Evolutionary conservation across 2,329 filamentous ascomycete species (phyloP), one percentile per base, ranked within the genome.

Genomic region (Colletotrichum gigasporum): DNA sequence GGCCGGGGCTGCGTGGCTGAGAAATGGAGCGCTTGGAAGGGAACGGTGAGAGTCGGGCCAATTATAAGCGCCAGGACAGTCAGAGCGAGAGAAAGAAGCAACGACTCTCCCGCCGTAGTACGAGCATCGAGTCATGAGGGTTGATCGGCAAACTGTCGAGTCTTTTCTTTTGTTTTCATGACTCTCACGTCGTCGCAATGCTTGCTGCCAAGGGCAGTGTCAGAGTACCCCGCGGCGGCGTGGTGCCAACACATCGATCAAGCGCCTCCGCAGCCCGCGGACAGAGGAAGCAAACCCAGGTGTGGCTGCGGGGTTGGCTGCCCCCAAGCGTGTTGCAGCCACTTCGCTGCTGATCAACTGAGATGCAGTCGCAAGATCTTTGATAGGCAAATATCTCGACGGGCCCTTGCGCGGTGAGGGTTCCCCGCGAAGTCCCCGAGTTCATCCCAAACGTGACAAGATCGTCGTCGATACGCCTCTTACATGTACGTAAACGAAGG

Each of bases 241-340:
- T 24, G 44, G n/a, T 47, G 63, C 58, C 59, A 63, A 34, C 51
- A 44, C 45, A 65, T 48, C 34, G 26, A 52, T 53, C 52, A 58
- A 39, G 18, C 12, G 12, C 26, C 54, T 34, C 41, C n/a, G 4
- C 8, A 26, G 24, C 16, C 26, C 6, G 26, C 12, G 14, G 8
- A 30, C n/a, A 16, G 20, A n/a, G 18, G 37, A 50, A 35, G 18
- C 2, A 14, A 12, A 16, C 11, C 14, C 18, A 1, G 30, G 7
- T 7, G 39, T 26, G 30, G 11, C 53, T 41, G 55, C 26, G 26
- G 32, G 20, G 11, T 41, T 28, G 11, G 6, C 18, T 14, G 18
- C 28, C 44, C 26, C 26, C n/a, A 30, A 20, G 18, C 34, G 14
- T 35, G 12, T 12, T 5, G 35, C 16, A 44, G n/a, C 35, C 5